These are phyloP conservation scores for Solanum paucissectum DNA, from an alignment of 257 asterid species.

Conservation along the genomic window DNA sequence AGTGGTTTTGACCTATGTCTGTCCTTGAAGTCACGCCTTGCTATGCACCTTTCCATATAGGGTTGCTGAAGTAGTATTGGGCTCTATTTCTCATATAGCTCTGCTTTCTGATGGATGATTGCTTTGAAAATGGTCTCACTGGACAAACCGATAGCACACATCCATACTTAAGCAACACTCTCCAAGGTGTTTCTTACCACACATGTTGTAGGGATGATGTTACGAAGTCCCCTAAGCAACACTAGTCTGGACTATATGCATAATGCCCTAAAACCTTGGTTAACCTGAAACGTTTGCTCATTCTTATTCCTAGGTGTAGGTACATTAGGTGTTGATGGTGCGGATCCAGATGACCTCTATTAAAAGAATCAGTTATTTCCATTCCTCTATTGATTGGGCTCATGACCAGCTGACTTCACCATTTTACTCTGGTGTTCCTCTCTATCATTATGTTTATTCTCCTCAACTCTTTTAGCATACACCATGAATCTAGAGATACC, in stretches of 20 bases:
- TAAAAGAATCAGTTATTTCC: background rate
- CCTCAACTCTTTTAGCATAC: background rate
- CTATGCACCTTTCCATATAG: background rate
- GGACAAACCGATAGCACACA: background rate
- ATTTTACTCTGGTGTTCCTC: background rate
- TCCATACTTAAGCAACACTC: background rate
- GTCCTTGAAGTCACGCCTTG: background rate
- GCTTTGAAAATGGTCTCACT: background rate
- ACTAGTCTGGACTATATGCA: background rate
- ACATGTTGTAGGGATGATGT: background rate
- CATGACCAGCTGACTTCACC: background rate
- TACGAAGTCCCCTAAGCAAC: background rate
- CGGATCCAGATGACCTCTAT: background rate
- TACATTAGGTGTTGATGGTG: background rate
- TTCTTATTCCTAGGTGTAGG: background rate
- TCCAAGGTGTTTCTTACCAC: background rate
- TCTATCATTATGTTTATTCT: no score
- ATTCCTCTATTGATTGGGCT: background rate
- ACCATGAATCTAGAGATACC: background rate
- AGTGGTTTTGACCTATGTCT: background rate
- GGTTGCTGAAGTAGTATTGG: background rate
- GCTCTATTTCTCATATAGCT: background rate
- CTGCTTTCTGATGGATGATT: background rate
- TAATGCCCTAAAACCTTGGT: background rate
- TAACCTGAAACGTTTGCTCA: no score